A percentile compares a stretch with the other conserved stretches of the same genome.
Evolutionary conservation across 2,329 filamentous ascomycete species (phyloP).

Genomic region (Ramularia endophylla): DNA sequence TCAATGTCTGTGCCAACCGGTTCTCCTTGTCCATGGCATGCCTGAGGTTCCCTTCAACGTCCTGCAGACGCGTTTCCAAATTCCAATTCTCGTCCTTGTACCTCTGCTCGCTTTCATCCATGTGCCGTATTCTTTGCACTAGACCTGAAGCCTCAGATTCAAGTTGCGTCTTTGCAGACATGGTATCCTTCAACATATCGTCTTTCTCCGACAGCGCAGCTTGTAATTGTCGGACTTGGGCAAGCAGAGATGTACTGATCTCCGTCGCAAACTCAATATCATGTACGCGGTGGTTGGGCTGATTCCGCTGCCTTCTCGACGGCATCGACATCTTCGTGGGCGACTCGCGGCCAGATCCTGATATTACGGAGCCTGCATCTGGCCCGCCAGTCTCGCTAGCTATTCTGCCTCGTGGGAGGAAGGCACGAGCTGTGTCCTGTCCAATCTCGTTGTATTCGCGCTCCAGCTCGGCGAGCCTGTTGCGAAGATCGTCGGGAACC

Average conservation of each 20-base stretch:
- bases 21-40: conserved; percentile 78
- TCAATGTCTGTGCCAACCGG: conserved; percentile 68
- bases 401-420: conserved; percentile 64
- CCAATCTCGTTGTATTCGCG: conserved; percentile 94
- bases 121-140: conserved; percentile 68
- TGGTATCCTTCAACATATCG: conserved; percentile 70
- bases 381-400: conserved; percentile 15
- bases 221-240: conserved; percentile 90
- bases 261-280: conserved; percentile 99
- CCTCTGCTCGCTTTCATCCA: conserved; percentile 90
- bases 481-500: conserved; percentile 73
- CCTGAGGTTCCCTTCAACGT: conserved; percentile 66
- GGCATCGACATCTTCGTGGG: conserved; percentile 85
- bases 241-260: conserved; percentile 88
- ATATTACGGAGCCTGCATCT: conserved; percentile 49
- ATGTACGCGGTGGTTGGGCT: conserved; percentile 79
- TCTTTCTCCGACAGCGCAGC: conserved; percentile 79
- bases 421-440: conserved; percentile 79
- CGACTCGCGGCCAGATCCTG: conserved; percentile 75
- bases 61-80: conserved; percentile 85
- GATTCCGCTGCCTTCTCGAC: conserved; percentile 75
- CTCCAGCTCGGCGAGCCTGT: conserved; percentile 80
- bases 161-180: conserved; percentile 68
- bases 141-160: conserved; percentile 78
- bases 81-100: conserved; percentile 99